Conservation (phyloP, 352 stramenopile genomes). For the Poterioochromonas sp. region DNA sequence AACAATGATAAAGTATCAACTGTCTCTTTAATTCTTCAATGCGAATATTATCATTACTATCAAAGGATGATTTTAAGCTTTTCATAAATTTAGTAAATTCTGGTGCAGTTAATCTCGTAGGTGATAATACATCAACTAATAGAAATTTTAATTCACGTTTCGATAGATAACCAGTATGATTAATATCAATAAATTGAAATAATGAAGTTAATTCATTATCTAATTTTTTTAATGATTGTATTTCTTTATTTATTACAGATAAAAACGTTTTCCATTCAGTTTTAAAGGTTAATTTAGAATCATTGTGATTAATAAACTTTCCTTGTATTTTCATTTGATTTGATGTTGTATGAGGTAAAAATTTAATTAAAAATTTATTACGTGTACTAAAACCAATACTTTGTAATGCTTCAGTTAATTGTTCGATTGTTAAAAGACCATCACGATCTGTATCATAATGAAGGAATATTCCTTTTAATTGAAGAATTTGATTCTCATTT, state of each 20-base stretch:
- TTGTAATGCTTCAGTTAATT: not conserved
- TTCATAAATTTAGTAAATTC: not conserved
- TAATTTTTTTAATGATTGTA: not conserved
- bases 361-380: slow-evolving; percentile 9
- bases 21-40: not conserved
- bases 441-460: slow-evolving; percentile 19
- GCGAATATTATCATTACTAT: not conserved
- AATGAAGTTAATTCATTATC: not conserved
- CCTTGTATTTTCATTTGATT: not conserved
- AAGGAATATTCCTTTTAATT: slow-evolving; percentile 17
- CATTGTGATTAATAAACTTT: not conserved
- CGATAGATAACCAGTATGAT: not conserved
- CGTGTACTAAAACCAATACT: slow-evolving; percentile 2
- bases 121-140: not conserved
- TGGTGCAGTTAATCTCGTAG: not conserved
- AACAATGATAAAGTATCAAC: not conserved
- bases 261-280: slow-evolving; percentile 3
- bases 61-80: not conserved
- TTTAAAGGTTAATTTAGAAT: not conserved
- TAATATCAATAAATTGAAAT: not conserved
- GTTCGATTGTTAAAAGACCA: not conserved
- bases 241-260: not conserved
- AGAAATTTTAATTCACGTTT: not conserved
- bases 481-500: not conserved
- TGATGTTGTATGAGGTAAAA: not conserved